These are phyloP conservation scores for Phytophthora uliginosa DNA, from an alignment of 352 stramenopile genomes.

Conservation along the genomic window DNA sequence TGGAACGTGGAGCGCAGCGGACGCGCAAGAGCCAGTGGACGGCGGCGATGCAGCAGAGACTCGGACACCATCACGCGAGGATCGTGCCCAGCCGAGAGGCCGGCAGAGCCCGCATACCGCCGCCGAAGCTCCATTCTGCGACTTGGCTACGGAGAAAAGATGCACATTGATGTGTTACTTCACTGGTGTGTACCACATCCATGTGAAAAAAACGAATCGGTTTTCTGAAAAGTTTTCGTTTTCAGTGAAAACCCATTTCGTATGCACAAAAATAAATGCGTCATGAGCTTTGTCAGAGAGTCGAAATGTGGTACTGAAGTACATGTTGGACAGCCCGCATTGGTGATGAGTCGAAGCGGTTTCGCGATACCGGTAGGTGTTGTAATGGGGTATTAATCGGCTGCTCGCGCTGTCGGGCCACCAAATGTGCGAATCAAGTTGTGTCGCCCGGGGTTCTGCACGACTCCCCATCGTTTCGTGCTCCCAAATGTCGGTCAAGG, in stretches of 20 bases:
- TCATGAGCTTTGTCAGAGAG: no score
- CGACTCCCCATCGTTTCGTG: conserved; percentile 32
- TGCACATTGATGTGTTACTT: background rate
- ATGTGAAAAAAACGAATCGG: no score
- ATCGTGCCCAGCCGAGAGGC: conserved; percentile 12
- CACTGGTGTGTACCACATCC: background rate
- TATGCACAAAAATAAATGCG: no score
- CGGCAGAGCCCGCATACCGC: conserved; percentile 4
- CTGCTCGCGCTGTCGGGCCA: conserved; percentile 1
- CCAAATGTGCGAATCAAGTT: conserved; percentile 6
- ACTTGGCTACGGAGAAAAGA: background rate
- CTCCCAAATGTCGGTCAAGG: conserved; percentile 23
- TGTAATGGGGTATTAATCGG: background rate
- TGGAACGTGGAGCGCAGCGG: conserved; percentile 20
- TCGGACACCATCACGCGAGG: conserved; percentile 10
- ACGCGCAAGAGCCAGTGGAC: conserved; percentile 25
- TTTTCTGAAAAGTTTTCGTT: no score
- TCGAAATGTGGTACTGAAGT: no score
- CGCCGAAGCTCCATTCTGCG: conserved; percentile 26
- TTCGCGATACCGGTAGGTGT: background rate
- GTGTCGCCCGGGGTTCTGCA: conserved; percentile 6
- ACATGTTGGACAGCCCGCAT: no score
- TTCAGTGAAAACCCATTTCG: no score
- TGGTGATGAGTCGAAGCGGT: background rate
- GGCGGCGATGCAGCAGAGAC: conserved; percentile 19